A percentile compares a stretch with the other conserved stretches of the same genome.
These are phyloP conservation scores for Calonectria multiphialidica DNA, from an alignment of 2,329 filamentous ascomycete genomes.

Conservation along the genomic window DNA sequence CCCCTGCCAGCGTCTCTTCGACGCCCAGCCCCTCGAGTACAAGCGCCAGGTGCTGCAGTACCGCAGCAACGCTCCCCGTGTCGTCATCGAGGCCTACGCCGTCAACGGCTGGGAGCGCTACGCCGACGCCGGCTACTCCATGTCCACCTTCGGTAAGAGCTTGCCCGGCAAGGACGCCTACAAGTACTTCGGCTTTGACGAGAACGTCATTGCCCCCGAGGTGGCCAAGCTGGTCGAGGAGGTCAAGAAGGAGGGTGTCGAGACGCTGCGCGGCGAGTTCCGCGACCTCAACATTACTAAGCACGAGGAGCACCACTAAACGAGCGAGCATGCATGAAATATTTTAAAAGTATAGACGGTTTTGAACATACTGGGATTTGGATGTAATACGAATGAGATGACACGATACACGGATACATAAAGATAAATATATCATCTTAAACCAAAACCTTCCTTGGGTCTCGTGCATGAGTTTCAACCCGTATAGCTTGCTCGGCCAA, in stretches of 20 bases:
- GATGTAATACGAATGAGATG: slow-evolving; percentile 30
- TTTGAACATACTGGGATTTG: slow-evolving; percentile 12
- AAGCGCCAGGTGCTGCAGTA: slow-evolving; percentile 57
- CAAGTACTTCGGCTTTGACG: slow-evolving; percentile 67
- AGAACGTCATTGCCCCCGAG: slow-evolving; percentile 52
- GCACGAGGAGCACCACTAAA: slow-evolving; percentile 37
- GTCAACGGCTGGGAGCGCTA: slow-evolving; percentile 71
- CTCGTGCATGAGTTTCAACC: not conserved
- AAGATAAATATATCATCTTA: slow-evolving; percentile 25
- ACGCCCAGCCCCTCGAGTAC: slow-evolving; percentile 57
- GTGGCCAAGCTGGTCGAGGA: slow-evolving; percentile 50
- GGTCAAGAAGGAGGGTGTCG: slow-evolving; percentile 45
- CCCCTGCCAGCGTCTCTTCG: slow-evolving; percentile 59
- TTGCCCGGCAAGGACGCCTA: slow-evolving; percentile 67
- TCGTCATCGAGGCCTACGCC: slow-evolving; percentile 72
- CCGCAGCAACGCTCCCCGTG: slow-evolving; percentile 57
- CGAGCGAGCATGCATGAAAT: not conserved
- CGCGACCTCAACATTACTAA: slow-evolving; percentile 43
- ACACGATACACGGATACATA: slow-evolving; percentile 23
- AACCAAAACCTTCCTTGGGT: not conserved
- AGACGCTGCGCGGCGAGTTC: slow-evolving; percentile 48
- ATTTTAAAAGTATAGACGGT: slow-evolving; percentile 20
- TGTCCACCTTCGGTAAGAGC: slow-evolving; percentile 67
- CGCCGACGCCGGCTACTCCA: slow-evolving; percentile 66
- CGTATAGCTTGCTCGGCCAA: not conserved